A percentile compares a stretch with the other conserved stretches of the same genome.
Conservation (phyloP, 805 yeast species). For the Sungouiella thailandica region DNA sequence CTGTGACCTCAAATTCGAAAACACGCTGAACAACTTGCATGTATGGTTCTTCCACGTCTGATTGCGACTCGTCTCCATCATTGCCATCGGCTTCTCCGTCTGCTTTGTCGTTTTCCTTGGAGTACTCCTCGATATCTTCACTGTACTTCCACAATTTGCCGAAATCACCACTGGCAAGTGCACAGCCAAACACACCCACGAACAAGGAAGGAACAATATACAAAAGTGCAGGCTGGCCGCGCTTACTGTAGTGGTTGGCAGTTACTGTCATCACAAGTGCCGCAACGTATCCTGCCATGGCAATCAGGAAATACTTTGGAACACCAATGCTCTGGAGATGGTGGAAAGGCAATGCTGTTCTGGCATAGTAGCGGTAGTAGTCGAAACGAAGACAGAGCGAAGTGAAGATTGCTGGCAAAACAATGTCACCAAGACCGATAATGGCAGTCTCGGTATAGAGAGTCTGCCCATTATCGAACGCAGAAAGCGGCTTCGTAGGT, state of each 20-base stretch:
- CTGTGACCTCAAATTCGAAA: slow-evolving; percentile 7
- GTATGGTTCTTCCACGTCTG: slow-evolving; percentile 1
- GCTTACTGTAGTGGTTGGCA: slow-evolving; percentile 32
- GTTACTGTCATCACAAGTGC: slow-evolving; percentile 42
- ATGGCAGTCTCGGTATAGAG: slow-evolving; percentile 22
- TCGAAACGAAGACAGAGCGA: slow-evolving; percentile 55
- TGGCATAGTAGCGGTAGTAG: slow-evolving; percentile 25
- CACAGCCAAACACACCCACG: slow-evolving; percentile 27
- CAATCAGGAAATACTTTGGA: slow-evolving; percentile 42
- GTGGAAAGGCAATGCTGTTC: slow-evolving; percentile 12
- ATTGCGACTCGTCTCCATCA: neutral
- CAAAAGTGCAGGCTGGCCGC: slow-evolving; percentile 65
- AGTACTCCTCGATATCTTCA: slow-evolving; percentile 22
- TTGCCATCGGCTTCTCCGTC: too few relatives aligned
- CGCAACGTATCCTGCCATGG: slow-evolving; percentile 44
- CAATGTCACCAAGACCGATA: slow-evolving; percentile 65
- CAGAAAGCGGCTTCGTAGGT: slow-evolving; percentile 1
- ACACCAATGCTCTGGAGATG: slow-evolving; percentile 31
- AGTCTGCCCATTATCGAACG: neutral
- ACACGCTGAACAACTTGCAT: neutral
- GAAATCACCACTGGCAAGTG: slow-evolving; percentile 40
- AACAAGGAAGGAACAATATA: slow-evolving; percentile 52
- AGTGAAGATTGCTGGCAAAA: slow-evolving; percentile 52
- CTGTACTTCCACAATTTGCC: slow-evolving; percentile 33
- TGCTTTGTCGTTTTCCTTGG: slow-evolving; percentile 4